Conservation (phyloP, 2,329 filamentous ascomycete species). For the Aspergillus brasiliensis region DNA sequence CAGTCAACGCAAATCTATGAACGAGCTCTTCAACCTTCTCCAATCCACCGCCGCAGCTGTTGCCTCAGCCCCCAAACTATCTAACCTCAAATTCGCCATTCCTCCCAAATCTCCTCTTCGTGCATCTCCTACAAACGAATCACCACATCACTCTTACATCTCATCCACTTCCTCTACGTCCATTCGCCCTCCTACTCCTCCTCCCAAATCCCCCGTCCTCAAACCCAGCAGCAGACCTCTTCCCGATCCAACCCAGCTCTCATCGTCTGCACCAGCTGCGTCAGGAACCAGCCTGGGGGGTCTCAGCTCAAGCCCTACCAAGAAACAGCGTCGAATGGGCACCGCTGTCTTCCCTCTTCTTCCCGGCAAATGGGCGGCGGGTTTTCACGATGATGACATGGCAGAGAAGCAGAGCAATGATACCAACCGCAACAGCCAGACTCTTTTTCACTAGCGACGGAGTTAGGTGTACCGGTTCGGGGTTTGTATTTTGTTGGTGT, state of each 20-base stretch:
- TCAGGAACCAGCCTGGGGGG: not conserved
- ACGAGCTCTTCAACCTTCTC: conserved; percentile 22
- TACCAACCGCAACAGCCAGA: conserved; percentile 1
- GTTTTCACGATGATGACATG: not conserved
- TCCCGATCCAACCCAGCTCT: not conserved
- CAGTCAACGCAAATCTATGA: conserved; percentile 23
- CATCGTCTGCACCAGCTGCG: not conserved
- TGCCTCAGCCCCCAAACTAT: conserved; percentile 5
- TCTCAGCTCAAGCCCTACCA: conserved; percentile 1
- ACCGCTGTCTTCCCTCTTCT: conserved; percentile 14
- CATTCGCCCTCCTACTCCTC: not conserved
- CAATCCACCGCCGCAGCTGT: conserved; percentile 12
- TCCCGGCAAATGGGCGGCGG: not conserved
- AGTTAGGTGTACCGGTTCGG: conserved; percentile 21
- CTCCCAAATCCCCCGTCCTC: not conserved
- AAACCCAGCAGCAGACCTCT: not conserved
- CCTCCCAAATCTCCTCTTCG: not conserved
- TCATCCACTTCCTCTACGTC: not conserved
- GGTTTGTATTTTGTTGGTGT: conserved; percentile 17
- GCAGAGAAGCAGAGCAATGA: not conserved
- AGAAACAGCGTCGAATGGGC: conserved; percentile 18
- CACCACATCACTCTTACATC: not conserved
- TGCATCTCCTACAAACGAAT: not conserved
- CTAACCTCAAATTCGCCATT: conserved; percentile 3
- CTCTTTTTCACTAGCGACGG: conserved; percentile 26